phyloP scores from a whole-genome alignment of 768 basidiomycete species.

The Calocybe gangraenosa region DNA sequence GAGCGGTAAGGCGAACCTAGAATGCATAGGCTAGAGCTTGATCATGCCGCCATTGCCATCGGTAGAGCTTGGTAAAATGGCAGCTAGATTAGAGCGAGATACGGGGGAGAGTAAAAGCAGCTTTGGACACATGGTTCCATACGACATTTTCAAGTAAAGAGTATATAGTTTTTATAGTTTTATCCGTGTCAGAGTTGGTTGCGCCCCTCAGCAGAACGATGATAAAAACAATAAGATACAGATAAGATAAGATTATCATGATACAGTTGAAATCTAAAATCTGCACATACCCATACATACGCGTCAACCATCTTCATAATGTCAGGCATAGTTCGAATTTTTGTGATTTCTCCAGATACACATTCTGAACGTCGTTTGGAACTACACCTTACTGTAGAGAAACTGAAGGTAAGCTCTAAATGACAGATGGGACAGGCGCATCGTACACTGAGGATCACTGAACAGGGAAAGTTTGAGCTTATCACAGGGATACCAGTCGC shows the following conservation, averaged over 20 bases:
- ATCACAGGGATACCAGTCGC: slow-evolving; percentile 85
- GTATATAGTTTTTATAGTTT: too few relatives aligned
- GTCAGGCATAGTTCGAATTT: slow-evolving; percentile 37
- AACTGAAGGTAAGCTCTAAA: slow-evolving; percentile 68
- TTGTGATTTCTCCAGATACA: slow-evolving; percentile 83
- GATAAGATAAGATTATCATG: slow-evolving; percentile 5
- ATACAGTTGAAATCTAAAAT: not conserved
- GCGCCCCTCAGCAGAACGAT: too few relatives aligned
- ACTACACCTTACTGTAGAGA: slow-evolving; percentile 63
- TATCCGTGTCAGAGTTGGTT: too few relatives aligned
- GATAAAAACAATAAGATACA: not conserved
- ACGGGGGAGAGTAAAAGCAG: too few relatives aligned
- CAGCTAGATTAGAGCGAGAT: too few relatives aligned
- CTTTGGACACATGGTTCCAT: too few relatives aligned
- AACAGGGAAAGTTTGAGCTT: slow-evolving; percentile 75
- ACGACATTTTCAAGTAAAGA: too few relatives aligned
- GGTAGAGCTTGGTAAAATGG: too few relatives aligned
- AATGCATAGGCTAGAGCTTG: too few relatives aligned
- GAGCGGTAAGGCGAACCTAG: too few relatives aligned
- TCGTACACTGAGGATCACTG: slow-evolving; percentile 10
- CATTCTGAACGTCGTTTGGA: slow-evolving; percentile 87
- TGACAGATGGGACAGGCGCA: not conserved
- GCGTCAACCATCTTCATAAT: slow-evolving; percentile 4
- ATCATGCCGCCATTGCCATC: too few relatives aligned
- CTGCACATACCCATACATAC: not conserved